Evolutionary conservation across 2,329 filamentous ascomycete species (phyloP), one percentile per base, ranked within the genome.

Genomic region (Ophiostoma australiae): DNA sequence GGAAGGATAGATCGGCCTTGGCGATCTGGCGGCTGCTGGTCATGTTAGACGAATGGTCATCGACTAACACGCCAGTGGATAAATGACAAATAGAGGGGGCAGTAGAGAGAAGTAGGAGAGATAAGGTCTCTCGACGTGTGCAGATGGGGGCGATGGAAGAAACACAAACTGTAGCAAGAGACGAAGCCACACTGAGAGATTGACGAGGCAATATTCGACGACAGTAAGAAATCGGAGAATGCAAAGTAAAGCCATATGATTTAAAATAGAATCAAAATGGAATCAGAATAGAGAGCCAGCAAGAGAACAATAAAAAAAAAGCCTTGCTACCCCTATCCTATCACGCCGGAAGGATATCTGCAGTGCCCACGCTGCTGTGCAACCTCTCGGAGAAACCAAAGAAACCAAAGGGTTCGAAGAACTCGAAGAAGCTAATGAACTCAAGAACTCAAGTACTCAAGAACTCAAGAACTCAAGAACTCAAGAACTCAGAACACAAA

Each of bases 331-430:
- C 58, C 13, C 58, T 33, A 31, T 31, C 13, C 58, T 33, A 31
- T 31, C 58, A 63, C 23, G 11, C 5, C 27, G 27, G 27, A 35
- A 58, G n/a, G 52, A 23, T 27, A 48, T 48, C 52, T 31, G n/a
- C 52, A 58, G 52, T 27, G 52, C n/a, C 52, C 23, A 23, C n/a
- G n/a, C 17, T 58, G 52, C 11, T 58, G 52, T 58, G 23, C 52
- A 58, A 58, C 52, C 17, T 17, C 44, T 13, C 52, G 52, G 52
- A 58, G 52, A 58, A 37, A 65, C 5, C 23, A 80, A 41, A 41
- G 39, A 41, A 15, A 11, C 15, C 39, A 41, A 4, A 15, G 39
- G 15, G 15, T 10, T 41, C 39, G 13, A 41, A 41, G 10, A 41
- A 41, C 39, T 41, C 39, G 27, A 31, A 1, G 27, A 31, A 31